A percentile compares a stretch with the other conserved stretches of the same genome.
Conservation (phyloP, 164 flowering plant species). For the Aristolochia contorta region DNA sequence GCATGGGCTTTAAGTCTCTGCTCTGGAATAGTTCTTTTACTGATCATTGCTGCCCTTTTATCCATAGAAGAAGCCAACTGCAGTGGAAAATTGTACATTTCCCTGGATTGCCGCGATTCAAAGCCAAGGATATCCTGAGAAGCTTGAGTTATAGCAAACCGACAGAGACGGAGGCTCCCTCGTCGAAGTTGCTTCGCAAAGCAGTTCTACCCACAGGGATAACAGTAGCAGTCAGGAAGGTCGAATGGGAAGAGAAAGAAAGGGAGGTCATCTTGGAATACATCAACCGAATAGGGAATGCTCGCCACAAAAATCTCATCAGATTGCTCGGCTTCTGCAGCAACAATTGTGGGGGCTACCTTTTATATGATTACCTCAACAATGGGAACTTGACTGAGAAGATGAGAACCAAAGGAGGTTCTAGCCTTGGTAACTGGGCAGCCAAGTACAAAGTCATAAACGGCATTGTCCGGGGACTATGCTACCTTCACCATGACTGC, state of each 20-base stretch:
- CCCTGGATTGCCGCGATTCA: constrained; percentile 66
- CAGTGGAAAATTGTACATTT: constrained; percentile 73
- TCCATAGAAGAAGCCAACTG: constrained; percentile 31
- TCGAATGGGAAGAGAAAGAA: constrained; percentile 47
- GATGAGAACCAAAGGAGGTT: constrained; percentile 33
- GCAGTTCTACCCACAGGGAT: constrained; percentile 83
- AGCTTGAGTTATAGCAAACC: constrained; percentile 44
- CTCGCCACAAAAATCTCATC: constrained; percentile 65
- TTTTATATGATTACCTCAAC: constrained; percentile 70
- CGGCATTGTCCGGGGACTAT: constrained; percentile 71
- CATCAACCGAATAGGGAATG: constrained; percentile 47
- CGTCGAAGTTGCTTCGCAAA: constrained; percentile 37
- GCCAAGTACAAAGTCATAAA: constrained; percentile 43
- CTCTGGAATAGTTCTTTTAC: constrained; percentile 29
- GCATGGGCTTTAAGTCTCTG: constrained; percentile 41
- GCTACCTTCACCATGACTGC: constrained; percentile 85
- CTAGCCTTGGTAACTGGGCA: constrained; percentile 31
- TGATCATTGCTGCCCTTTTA: constrained; percentile 34
- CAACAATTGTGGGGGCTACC: constrained; percentile 51
- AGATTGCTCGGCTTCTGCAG: constrained; percentile 74
- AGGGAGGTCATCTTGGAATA: constrained; percentile 27
- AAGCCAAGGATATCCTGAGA: constrained; percentile 60
- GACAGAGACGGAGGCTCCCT: constrained; percentile 20
- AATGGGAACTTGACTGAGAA: constrained; percentile 67
- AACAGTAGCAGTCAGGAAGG: constrained; percentile 64